Base-by-base conservation (phyloP, 1,284 basidiomycete species). In the Paramarasmius palmivorus region DNA sequence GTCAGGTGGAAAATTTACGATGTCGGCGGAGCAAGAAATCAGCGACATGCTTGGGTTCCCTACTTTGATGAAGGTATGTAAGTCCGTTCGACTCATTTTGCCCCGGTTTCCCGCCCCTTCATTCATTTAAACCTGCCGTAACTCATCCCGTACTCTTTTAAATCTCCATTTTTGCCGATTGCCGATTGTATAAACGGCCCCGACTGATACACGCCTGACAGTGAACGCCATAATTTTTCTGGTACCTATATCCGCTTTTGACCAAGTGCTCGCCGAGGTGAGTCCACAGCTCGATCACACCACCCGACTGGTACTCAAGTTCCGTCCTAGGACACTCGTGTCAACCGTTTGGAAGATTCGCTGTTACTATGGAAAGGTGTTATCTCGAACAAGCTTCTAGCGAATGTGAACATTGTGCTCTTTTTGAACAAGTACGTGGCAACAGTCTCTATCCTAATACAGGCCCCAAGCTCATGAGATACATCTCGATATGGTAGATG, bases 221-320 rank as follows among this genome's bases (percentile, higher is more conserved):
- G 89, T 90, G 34, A 87, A 90, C 64, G 88, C 88, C 38, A 88
- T 92, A 63, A 92, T 92, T 56, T 92, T 92, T 70, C 78, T 92
- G 53, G 89, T 87, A 37, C 89, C 90, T 23, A 90, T 92, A 56
- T 91, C 89, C 40, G 87, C 85, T 22, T 92, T 92, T 62, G 90
- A 92, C 72, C 89, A 92, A 72, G 81, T 88, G 40, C 76, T 92
- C 50, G 73, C 79, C 14, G 90, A 92, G 78, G 88, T 88, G 62
- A 52, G 65, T 54, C n/a, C 19, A 35, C 38, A 39, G 26, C 23
- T 37, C 5, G 22, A n/a, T 17, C 15, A 17, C 38, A 35, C n/a
- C 47, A 14, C 54, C 57, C 22, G 59, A 19, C 35, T 17, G 52
- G 15, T 36, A 17, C 53, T 48, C 26, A 54, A 7, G 50, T 45